Conservation (phyloP, 192 early-diverging fungal species). For the Tieghemiomyces parasiticus region DNA sequence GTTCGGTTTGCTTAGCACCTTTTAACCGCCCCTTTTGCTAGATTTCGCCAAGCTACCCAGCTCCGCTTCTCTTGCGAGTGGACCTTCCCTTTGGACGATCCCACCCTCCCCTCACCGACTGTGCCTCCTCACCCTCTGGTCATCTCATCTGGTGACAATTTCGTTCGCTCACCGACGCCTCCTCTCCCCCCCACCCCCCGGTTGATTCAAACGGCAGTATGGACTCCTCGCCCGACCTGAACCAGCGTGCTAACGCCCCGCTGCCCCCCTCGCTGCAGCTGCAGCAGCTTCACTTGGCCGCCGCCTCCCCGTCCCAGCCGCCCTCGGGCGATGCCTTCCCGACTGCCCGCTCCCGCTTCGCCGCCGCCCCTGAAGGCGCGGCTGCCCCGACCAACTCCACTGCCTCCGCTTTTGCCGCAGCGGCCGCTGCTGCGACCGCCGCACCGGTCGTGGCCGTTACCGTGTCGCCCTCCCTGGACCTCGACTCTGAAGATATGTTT, state of each 20-base stretch:
- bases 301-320: background rate
- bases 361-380: background rate
- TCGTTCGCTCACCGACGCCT: too few species aligned
- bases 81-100: too few species aligned
- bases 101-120: too few species aligned
- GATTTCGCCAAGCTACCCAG: too few species aligned
- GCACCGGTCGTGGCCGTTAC: too few species aligned
- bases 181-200: too few species aligned
- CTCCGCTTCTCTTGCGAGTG: too few species aligned
- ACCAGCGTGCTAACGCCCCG: background rate
- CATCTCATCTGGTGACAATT: too few species aligned
- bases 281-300: conserved; percentile 6
- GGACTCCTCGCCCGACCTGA: conserved; percentile 6
- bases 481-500: conserved; percentile 52
- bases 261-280: conserved; percentile 5
- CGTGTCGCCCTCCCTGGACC: conserved; percentile 34
- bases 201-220: conserved; percentile 3
- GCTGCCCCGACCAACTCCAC: background rate
- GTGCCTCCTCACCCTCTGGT: too few species aligned
- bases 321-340: background rate
- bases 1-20: too few species aligned
- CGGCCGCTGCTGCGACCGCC: background rate
- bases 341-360: background rate
- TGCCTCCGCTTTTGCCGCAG: background rate
- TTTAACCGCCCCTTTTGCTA: too few species aligned